A percentile compares a stretch with the other conserved stretches of the same genome.
These are phyloP conservation scores for Leccinum imitatum DNA, from an alignment of 768 basidiomycete genomes.

Conservation along the genomic window DNA sequence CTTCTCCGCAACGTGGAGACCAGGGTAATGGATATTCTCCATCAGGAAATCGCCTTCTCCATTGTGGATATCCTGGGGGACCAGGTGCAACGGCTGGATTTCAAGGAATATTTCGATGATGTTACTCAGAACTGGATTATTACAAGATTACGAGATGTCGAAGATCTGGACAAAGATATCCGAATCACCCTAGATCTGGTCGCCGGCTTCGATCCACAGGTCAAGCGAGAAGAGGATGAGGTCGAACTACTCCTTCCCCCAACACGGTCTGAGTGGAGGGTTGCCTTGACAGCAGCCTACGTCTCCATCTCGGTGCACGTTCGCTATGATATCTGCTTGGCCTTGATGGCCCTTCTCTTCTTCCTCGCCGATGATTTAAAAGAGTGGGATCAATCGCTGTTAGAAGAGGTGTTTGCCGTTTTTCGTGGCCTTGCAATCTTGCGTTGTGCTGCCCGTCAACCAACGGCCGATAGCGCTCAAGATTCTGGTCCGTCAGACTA, in stretches of 20 bases:
- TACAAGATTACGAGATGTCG: slow-evolving; percentile 55
- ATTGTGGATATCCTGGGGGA: slow-evolving; percentile 74
- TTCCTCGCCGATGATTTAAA: slow-evolving; percentile 66
- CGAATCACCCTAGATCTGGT: slow-evolving; percentile 65
- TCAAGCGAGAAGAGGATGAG: slow-evolving; percentile 79
- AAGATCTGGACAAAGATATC: slow-evolving; percentile 55
- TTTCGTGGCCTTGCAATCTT: slow-evolving; percentile 78
- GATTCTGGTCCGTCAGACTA: slow-evolving; percentile 34
- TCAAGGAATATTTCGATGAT: slow-evolving; percentile 59
- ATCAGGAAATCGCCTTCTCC: slow-evolving; percentile 77
- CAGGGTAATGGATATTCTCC: slow-evolving; percentile 60
- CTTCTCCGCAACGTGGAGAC: slow-evolving; percentile 57
- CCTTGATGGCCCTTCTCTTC: slow-evolving; percentile 65
- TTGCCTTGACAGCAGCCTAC: slow-evolving; percentile 63
- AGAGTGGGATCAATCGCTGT: slow-evolving; percentile 60
- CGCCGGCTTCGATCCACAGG: slow-evolving; percentile 64
- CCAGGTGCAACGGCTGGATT: slow-evolving; percentile 51
- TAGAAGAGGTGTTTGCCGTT: slow-evolving; percentile 76
- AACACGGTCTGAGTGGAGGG: slow-evolving; percentile 59
- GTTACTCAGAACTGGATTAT: slow-evolving; percentile 60
- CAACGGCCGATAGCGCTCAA: slow-evolving; percentile 40
- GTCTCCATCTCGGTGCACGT: slow-evolving; percentile 61
- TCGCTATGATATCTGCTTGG: slow-evolving; percentile 72
- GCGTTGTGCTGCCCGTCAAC: slow-evolving; percentile 58
- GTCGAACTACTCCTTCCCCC: slow-evolving; percentile 52